Evolutionary conservation across 441 rosid genomes (phyloP).

Genomic region (Pelargonium citronellum): DNA sequence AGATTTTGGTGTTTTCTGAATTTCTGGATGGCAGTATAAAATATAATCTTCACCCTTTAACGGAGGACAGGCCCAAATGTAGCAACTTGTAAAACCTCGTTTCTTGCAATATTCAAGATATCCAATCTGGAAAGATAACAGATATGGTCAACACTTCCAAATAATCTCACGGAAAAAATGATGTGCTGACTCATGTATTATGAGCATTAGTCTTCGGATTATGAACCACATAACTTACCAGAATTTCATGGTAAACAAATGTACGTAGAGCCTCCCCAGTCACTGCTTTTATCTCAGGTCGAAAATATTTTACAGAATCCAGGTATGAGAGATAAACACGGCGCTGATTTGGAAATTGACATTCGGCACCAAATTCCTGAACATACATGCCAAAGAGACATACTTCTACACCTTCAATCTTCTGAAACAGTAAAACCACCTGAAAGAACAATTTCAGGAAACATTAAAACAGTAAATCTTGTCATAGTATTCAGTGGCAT

Average conservation of each 20-base stretch:
- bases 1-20: slow-evolving; percentile 98
- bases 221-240: slow-evolving; percentile 47
- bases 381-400: slow-evolving; percentile 99
- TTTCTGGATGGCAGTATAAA: slow-evolving; percentile 97
- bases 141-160: slow-evolving; percentile 10
- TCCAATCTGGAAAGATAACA: slow-evolving; percentile 57
- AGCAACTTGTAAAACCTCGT: slow-evolving; percentile 99
- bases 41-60: slow-evolving; percentile 98
- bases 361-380: slow-evolving; percentile 38
- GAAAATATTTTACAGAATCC: slow-evolving; percentile 50
- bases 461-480: slow-evolving; percentile 7
- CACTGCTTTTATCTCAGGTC: slow-evolving; percentile 91
- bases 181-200: neutral
- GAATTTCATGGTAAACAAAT: slow-evolving; percentile 93
- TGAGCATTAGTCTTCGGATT: neutral
- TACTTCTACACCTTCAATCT: slow-evolving; percentile 99
- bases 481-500: neutral
- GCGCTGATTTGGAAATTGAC: slow-evolving; percentile 33
- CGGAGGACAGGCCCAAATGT: slow-evolving; percentile 99
- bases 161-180: slow-evolving; percentile 9
- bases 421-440: slow-evolving; percentile 94
- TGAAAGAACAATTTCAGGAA: slow-evolving; percentile 33
- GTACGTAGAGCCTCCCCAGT: slow-evolving; percentile 98
- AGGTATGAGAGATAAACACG: slow-evolving; percentile 58
- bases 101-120: slow-evolving; percentile 98